phyloP scores from a whole-genome alignment of 2,329 filamentous ascomycete species.

The Microcera coccophila region DNA sequence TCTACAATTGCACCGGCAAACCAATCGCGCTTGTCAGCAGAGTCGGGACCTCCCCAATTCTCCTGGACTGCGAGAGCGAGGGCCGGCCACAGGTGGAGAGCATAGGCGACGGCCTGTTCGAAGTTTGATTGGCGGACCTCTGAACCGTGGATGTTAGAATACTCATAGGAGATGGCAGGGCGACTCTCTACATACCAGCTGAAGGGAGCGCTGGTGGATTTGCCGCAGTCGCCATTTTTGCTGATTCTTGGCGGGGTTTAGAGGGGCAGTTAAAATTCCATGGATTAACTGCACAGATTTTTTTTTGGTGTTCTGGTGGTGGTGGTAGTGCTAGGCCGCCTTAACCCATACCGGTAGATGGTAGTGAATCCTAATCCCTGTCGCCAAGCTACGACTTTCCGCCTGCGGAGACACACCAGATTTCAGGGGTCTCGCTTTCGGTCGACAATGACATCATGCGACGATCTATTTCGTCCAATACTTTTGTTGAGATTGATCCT shows the following conservation, averaged over 20 bases:
- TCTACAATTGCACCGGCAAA: slow-evolving; percentile 85
- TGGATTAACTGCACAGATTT: slow-evolving; percentile 21
- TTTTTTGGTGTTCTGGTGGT: slow-evolving; percentile 35
- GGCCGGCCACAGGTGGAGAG: slow-evolving; percentile 82
- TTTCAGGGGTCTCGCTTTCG: slow-evolving; percentile 14
- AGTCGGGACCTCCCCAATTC: slow-evolving; percentile 81
- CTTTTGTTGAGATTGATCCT: not conserved
- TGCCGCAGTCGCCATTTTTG: slow-evolving; percentile 33
- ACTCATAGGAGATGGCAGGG: not conserved
- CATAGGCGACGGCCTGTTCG: slow-evolving; percentile 81
- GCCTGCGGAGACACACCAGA: too few species aligned
- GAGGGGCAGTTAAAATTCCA: slow-evolving; percentile 25
- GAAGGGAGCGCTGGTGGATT: slow-evolving; percentile 29
- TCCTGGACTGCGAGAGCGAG: slow-evolving; percentile 83
- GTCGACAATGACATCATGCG: slow-evolving; percentile 26
- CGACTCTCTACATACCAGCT: slow-evolving; percentile 24
- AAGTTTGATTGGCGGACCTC: slow-evolving; percentile 62
- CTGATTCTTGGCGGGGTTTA: slow-evolving; percentile 27
- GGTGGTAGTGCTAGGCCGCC: too few species aligned
- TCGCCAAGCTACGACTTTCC: too few species aligned
- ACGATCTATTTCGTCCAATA: not conserved
- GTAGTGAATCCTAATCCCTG: not conserved
- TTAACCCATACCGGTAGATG: slow-evolving; percentile 2
- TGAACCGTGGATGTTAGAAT: slow-evolving; percentile 20
- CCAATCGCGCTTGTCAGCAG: slow-evolving; percentile 89